A percentile compares a stretch with the other conserved stretches of the same genome.
phyloP scores from a whole-genome alignment of 768 basidiomycete genomes.

The Suillus fuscotomentosus region DNA sequence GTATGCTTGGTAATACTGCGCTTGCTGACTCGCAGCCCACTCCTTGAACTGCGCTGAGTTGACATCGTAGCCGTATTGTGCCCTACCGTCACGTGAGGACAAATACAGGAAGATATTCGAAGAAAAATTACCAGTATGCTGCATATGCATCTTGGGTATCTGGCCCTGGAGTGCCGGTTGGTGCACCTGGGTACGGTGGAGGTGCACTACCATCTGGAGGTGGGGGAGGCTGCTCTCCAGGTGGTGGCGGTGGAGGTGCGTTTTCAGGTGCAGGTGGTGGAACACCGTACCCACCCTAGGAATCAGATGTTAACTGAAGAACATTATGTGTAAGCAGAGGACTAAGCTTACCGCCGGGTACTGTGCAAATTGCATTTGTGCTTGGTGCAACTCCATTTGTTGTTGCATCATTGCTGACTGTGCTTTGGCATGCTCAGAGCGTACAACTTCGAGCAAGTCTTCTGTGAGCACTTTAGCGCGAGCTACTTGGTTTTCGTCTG shows the following conservation, averaged over 20 bases:
- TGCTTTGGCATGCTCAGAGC: conserved; percentile 84
- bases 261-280: conserved; percentile 38
- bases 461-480: conserved; percentile 86
- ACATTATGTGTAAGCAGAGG: background rate
- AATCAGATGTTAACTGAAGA: background rate
- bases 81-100: conserved; percentile 42
- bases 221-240: conserved; percentile 53
- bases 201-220: conserved; percentile 43
- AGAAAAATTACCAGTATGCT: conserved; percentile 53
- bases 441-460: conserved; percentile 87
- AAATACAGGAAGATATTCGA: background rate
- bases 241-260: conserved; percentile 46
- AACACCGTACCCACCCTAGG: conserved; percentile 33
- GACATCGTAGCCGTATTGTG: conserved; percentile 83
- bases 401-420: conserved; percentile 61
- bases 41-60: conserved; percentile 81
- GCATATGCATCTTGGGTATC: conserved; percentile 47
- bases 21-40: conserved; percentile 65
- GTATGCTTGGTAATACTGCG: conserved; percentile 77
- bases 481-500: conserved; percentile 83
- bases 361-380: conserved; percentile 76
- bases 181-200: conserved; percentile 47
- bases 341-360: conserved; percentile 51
- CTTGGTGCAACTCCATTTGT: conserved; percentile 86
- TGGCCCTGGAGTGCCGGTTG: conserved; percentile 22